These are phyloP conservation scores for Fusarium penzigii DNA, from an alignment of 2,329 filamentous ascomycete genomes.

Conservation along the genomic window DNA sequence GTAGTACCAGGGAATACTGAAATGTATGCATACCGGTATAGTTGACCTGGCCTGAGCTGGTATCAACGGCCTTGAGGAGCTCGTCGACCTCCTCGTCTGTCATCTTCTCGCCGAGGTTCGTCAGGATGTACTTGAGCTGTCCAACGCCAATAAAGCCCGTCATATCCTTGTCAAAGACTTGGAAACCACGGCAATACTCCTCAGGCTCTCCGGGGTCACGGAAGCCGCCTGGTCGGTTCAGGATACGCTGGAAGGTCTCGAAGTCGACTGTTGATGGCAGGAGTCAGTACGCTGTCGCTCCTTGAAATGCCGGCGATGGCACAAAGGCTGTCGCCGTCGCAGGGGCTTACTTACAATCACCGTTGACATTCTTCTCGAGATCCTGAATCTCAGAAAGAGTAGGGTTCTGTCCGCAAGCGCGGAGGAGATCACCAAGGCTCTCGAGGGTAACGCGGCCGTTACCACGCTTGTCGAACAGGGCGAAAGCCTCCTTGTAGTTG, in stretches of 20 bases:
- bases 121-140: constrained; percentile 96
- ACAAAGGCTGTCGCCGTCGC: not conserved
- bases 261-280: constrained; percentile 74
- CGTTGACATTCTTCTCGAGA: constrained; percentile 84
- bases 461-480: constrained; percentile 98
- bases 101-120: constrained; percentile 99
- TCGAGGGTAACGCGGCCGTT: constrained; percentile 88
- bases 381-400: constrained; percentile 91
- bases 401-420: constrained; percentile 97
- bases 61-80: constrained; percentile 96
- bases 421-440: constrained; percentile 87
- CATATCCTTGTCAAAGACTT: constrained; percentile 99
- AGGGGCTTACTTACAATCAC: constrained; percentile 73
- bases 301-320: not conserved
- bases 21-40: constrained; percentile 70
- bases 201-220: constrained; percentile 96
- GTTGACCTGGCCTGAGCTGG: constrained; percentile 94
- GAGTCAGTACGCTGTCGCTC: constrained; percentile 9
- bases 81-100: constrained; percentile 98
- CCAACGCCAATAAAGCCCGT: constrained; percentile 97
- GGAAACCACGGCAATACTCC: constrained; percentile 97
- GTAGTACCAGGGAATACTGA: not conserved
- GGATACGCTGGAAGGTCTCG: constrained; percentile 92
- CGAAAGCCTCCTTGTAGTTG: constrained; percentile 99
- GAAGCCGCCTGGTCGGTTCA: constrained; percentile 97